These are phyloP conservation scores for Flaveria brownii DNA, from an alignment of 129 eudicot genomes.

Conservation along the genomic window DNA sequence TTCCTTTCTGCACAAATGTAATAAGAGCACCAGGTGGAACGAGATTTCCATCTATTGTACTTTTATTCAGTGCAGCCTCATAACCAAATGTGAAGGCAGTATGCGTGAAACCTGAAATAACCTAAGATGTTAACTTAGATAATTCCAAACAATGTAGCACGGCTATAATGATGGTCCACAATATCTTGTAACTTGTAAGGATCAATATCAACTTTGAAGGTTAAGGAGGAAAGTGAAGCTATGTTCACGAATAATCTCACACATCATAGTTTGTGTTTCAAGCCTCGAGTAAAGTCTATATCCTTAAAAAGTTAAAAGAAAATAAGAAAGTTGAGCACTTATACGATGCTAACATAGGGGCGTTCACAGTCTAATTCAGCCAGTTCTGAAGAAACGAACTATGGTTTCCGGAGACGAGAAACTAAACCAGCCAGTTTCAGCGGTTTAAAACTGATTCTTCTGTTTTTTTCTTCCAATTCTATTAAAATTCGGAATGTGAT, in stretches of 20 bases:
- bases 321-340: no score
- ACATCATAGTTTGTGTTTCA: slow-evolving; percentile 12
- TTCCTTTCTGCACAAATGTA: slow-evolving; percentile 90
- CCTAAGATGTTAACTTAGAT: slow-evolving; percentile 2
- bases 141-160: neutral
- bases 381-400: no score
- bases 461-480: no score
- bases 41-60: slow-evolving; percentile 76
- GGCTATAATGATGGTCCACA: neutral
- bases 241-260: neutral
- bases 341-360: no score
- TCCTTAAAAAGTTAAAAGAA: no score
- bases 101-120: slow-evolving; percentile 80
- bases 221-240: neutral
- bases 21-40: slow-evolving; percentile 97
- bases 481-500: no score
- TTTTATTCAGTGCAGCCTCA: slow-evolving; percentile 81
- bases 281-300: slow-evolving; percentile 6
- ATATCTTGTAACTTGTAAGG: neutral
- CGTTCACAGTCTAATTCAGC: no score
- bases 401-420: no score
- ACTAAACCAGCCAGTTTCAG: no score
- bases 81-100: slow-evolving; percentile 83
- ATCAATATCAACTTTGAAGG: neutral
- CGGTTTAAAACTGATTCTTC: no score